Percentiles rank a stretch among this genome's conserved stretches.
phyloP scores from a whole-genome alignment of 495 filamentous ascomycete species.

The Daldinia concentrica region DNA sequence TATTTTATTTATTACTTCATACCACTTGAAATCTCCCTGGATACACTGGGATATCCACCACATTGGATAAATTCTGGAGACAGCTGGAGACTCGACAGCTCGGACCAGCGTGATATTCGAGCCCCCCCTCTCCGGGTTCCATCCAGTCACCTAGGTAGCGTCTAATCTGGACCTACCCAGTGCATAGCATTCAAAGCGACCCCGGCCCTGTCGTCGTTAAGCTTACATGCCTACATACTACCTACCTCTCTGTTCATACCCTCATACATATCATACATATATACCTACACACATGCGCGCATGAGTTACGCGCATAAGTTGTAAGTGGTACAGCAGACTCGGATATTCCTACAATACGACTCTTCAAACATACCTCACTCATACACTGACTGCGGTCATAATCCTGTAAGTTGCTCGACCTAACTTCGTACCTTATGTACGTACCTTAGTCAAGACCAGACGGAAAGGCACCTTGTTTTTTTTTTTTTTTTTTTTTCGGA shows the following conservation, averaged over 20 bases:
- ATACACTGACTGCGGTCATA: slow-evolving; percentile 27
- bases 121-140: not conserved
- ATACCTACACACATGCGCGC: not conserved
- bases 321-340: slow-evolving; percentile 21
- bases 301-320: slow-evolving; percentile 19
- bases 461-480: not conserved
- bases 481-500: slow-evolving; percentile 17
- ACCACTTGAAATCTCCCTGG: slow-evolving; percentile 5
- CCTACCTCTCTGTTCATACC: not conserved
- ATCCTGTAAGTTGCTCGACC: slow-evolving; percentile 33
- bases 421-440: slow-evolving; percentile 34
- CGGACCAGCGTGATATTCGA: slow-evolving; percentile 22
- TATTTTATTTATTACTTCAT: slow-evolving; percentile 8
- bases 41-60: not conserved
- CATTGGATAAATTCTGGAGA: no score
- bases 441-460: slow-evolving; percentile 37
- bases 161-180: slow-evolving; percentile 15
- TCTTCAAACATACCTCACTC: not conserved
- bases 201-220: slow-evolving; percentile 19
- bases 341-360: slow-evolving; percentile 25
- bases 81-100: slow-evolving; percentile 13
- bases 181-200: slow-evolving; percentile 16
- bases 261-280: slow-evolving; percentile 7
- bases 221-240: slow-evolving; percentile 25
- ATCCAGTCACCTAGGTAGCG: slow-evolving; percentile 11